These are phyloP conservation scores for Leccinum subfulvum DNA, from an alignment of 1,284 basidiomycete species.

Conservation along the genomic window DNA sequence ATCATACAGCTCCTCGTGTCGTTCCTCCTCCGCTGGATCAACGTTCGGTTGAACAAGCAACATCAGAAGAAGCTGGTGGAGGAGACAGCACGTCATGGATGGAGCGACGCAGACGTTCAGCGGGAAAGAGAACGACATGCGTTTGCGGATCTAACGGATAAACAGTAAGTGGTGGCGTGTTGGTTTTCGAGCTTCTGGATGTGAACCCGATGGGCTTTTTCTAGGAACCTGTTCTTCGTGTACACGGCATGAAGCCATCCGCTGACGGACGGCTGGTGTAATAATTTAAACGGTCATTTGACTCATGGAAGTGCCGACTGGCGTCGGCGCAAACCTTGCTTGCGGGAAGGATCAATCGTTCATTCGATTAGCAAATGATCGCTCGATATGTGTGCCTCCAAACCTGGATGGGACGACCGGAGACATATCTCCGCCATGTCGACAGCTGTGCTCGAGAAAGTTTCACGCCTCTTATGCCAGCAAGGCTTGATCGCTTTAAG, in stretches of 20 bases:
- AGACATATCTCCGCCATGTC: too few species aligned
- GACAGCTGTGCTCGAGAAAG: too few species aligned
- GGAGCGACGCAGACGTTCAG: constrained; percentile 35
- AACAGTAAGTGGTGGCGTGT: constrained; percentile 21
- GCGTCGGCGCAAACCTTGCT: too few species aligned
- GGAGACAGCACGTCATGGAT: constrained; percentile 26
- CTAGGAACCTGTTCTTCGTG: background rate
- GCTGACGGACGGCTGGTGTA: background rate
- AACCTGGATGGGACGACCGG: too few species aligned
- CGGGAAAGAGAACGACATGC: constrained; percentile 34
- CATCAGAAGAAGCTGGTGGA: constrained; percentile 16
- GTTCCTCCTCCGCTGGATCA: constrained; percentile 28
- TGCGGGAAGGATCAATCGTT: too few species aligned
- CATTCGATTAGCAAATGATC: too few species aligned
- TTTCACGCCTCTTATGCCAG: too few species aligned
- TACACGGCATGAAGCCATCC: background rate
- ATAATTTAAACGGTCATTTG: background rate
- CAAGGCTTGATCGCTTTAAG: too few species aligned
- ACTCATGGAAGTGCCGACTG: too few species aligned
- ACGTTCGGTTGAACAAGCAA: constrained; percentile 26
- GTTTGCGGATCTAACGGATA: constrained; percentile 38
- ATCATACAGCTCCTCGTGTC: constrained; percentile 22
- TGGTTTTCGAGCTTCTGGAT: background rate
- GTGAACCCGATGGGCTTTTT: constrained; percentile 5
- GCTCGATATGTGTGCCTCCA: too few species aligned